Evolutionary conservation across 164 flowering plant species (phyloP).

Genomic region (Nymphaea thermarum): DNA sequence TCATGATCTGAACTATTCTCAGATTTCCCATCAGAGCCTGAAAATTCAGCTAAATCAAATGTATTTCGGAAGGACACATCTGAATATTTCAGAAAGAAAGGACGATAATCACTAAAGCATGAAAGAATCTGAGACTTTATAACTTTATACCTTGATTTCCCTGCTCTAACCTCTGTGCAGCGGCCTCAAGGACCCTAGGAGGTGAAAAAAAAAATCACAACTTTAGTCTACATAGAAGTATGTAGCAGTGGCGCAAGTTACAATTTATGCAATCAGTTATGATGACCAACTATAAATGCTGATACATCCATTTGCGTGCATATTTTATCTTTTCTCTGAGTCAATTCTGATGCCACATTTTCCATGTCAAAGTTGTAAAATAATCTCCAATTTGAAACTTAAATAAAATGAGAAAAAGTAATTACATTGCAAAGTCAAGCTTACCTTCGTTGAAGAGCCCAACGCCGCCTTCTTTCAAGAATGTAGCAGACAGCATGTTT

Average conservation of each 20-base stretch:
- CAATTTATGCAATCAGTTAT: background rate
- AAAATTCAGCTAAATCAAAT: background rate
- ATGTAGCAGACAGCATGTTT: conserved; percentile 57
- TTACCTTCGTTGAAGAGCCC: conserved; percentile 71
- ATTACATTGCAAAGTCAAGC: background rate
- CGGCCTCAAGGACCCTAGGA: conserved; percentile 94
- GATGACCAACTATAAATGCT: background rate
- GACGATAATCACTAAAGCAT: background rate
- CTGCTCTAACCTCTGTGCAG: conserved; percentile 55
- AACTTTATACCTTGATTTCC: conserved; percentile 47
- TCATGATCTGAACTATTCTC: conserved; percentile 37
- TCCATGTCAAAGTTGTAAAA: too few species aligned
- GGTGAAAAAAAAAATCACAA: conserved; percentile 4
- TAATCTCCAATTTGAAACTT: too few species aligned
- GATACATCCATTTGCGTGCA: background rate
- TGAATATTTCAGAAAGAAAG: background rate
- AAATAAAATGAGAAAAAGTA: background rate
- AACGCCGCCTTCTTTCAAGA: conserved; percentile 63
- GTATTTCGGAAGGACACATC: background rate
- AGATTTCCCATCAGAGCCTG: conserved; percentile 32
- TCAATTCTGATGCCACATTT: background rate
- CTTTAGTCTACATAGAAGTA: background rate
- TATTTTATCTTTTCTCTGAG: background rate
- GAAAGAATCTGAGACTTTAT: background rate
- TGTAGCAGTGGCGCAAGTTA: background rate